Evolutionary conservation across 2,329 filamentous ascomycete species (phyloP).

Genomic region (Cadophora sp.): DNA sequence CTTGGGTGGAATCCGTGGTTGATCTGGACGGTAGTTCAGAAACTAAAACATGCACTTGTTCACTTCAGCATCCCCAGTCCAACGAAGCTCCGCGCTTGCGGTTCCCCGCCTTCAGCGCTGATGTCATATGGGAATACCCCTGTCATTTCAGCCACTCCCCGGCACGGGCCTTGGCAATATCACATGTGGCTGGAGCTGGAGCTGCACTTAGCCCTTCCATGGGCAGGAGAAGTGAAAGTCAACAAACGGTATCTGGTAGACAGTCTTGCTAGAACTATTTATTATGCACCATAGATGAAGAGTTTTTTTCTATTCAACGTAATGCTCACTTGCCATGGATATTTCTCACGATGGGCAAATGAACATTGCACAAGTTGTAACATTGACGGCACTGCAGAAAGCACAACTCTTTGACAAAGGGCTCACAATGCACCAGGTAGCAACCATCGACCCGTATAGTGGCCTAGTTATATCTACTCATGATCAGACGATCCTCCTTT

Average conservation of each 20-base stretch:
- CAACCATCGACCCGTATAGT: too few species aligned
- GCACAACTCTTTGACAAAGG: background rate
- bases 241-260: too few species aligned
- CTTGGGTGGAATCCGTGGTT: background rate
- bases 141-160: background rate
- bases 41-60: constrained; percentile 12
- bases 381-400: too few species aligned
- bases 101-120: constrained; percentile 2
- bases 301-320: too few species aligned
- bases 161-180: constrained; percentile 4
- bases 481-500: constrained; percentile 32
- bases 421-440: too few species aligned
- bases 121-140: constrained; percentile 6
- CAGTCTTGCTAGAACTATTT: too few species aligned
- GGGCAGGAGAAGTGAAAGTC: too few species aligned
- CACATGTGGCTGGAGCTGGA: constrained; percentile 12
- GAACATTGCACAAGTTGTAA: too few species aligned
- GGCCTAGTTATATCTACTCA: too few species aligned
- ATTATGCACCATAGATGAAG: too few species aligned
- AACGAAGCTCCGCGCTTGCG: background rate
- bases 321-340: too few species aligned
- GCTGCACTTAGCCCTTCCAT: background rate
- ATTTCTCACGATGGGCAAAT: too few species aligned
- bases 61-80: constrained; percentile 1
- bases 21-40: background rate